These are phyloP conservation scores for Fusarium sp. DNA, from an alignment of 2,329 filamentous ascomycete genomes.

Conservation along the genomic window DNA sequence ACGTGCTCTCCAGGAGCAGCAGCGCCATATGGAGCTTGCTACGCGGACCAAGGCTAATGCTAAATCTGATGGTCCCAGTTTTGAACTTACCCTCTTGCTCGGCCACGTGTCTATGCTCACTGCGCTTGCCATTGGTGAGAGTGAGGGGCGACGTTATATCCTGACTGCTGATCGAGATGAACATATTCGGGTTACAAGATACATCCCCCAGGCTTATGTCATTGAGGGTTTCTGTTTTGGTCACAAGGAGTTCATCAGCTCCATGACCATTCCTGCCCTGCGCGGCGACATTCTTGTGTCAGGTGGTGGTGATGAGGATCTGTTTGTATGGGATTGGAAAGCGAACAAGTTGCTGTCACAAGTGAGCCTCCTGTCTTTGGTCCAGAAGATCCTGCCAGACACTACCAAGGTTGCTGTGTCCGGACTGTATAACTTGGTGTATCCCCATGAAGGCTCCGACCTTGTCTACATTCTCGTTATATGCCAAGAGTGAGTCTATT, in stretches of 20 bases:
- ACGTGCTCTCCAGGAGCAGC: slow-evolving; percentile 70
- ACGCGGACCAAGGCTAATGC: slow-evolving; percentile 45
- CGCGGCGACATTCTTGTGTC: slow-evolving; percentile 78
- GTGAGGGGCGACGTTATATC: slow-evolving; percentile 61
- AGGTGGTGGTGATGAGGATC: slow-evolving; percentile 84
- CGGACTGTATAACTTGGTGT: slow-evolving; percentile 55
- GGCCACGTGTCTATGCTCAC: slow-evolving; percentile 98
- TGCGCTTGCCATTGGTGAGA: slow-evolving; percentile 70
- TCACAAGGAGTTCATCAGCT: slow-evolving; percentile 86
- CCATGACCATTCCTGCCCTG: slow-evolving; percentile 73
- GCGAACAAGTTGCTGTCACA: slow-evolving; percentile 66
- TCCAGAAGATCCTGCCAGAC: slow-evolving; percentile 54
- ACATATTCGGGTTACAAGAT: slow-evolving; percentile 90
- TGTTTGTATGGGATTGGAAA: slow-evolving; percentile 88
- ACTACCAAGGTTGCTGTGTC: slow-evolving; percentile 63
- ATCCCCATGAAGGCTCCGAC: slow-evolving; percentile 47
- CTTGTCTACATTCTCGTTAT: slow-evolving; percentile 63
- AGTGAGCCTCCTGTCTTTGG: slow-evolving; percentile 63
- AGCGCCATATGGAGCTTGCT: slow-evolving; percentile 58
- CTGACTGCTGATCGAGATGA: slow-evolving; percentile 70
- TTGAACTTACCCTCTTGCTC: slow-evolving; percentile 83
- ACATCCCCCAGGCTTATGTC: slow-evolving; percentile 84
- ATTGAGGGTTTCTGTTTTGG: slow-evolving; percentile 93
- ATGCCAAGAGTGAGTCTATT: slow-evolving; percentile 67
- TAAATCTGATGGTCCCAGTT: slow-evolving; percentile 61